phyloP scores from a whole-genome alignment of 108 stramenopile genomes.

The Nannochloropsis oceanica region DNA sequence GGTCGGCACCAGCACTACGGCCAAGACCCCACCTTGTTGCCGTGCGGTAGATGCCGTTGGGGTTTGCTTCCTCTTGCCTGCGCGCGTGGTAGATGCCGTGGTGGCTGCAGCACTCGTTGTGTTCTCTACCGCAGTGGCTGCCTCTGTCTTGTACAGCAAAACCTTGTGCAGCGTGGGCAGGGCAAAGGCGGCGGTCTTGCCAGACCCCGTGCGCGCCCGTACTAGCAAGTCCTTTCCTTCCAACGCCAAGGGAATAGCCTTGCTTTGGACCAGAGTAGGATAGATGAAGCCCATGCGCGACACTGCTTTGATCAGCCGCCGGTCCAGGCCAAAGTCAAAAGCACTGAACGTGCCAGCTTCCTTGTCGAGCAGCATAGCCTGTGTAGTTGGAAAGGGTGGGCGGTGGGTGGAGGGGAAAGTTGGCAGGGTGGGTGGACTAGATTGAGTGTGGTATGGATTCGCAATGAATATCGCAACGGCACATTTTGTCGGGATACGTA shows the following conservation, averaged over 20 bases:
- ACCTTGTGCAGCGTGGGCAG: slow-evolving; percentile 84
- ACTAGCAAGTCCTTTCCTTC: slow-evolving; percentile 75
- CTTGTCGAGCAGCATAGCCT: not conserved
- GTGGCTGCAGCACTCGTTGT: not conserved
- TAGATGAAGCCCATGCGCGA: slow-evolving; percentile 39
- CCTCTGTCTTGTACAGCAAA: slow-evolving; percentile 41
- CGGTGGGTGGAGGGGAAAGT: too few relatives aligned
- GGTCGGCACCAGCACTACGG: slow-evolving; percentile 87
- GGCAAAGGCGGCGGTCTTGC: slow-evolving; percentile 86
- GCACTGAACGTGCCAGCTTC: not conserved
- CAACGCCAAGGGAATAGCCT: slow-evolving; percentile 39
- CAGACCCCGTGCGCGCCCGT: slow-evolving; percentile 83
- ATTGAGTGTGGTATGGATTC: too few relatives aligned
- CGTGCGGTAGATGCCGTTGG: not conserved
- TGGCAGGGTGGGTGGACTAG: too few relatives aligned
- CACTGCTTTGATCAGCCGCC: slow-evolving; percentile 35
- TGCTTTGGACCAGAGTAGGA: slow-evolving; percentile 43
- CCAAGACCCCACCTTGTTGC: slow-evolving; percentile 7
- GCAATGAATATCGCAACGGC: too few relatives aligned
- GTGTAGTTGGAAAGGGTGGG: not conserved
- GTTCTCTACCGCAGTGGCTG: not conserved
- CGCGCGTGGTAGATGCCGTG: not conserved
- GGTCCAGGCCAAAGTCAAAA: slow-evolving; percentile 31
- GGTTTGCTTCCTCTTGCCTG: not conserved
- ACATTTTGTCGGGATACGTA: too few relatives aligned